Percentiles rank a stretch among this genome's conserved stretches.
phyloP scores from a whole-genome alignment of 2,329 filamentous ascomycete species.

The Sordariomycetes sp. region DNA sequence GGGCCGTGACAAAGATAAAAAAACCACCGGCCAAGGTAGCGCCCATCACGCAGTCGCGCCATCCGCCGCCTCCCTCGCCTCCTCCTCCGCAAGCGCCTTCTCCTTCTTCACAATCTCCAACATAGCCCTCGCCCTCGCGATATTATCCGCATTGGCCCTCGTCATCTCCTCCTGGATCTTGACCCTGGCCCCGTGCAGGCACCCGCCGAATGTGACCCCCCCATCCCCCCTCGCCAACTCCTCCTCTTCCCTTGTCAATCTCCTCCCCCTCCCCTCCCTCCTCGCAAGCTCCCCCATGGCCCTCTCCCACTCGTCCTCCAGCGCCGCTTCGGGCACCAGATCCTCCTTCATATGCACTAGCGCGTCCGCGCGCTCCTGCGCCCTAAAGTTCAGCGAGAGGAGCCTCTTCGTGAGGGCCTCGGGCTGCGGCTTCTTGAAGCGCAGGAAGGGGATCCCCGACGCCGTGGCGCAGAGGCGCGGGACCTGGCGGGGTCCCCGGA shows the following conservation, averaged over 20 bases:
- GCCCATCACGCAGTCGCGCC: not conserved
- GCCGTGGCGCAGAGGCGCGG: conserved; percentile 42
- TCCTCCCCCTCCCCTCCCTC: conserved; percentile 5
- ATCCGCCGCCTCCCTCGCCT: conserved; percentile 8
- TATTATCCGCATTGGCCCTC: conserved; percentile 20
- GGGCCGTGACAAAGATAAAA: not conserved
- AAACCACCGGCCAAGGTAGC: not conserved
- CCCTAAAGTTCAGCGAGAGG: conserved; percentile 30
- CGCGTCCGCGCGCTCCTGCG: conserved; percentile 24
- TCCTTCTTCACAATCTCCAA: conserved; percentile 25
- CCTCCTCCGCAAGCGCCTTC: conserved; percentile 16
- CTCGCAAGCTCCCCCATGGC: conserved; percentile 16
- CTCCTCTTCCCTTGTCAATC: conserved; percentile 2
- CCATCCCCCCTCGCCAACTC: not conserved
- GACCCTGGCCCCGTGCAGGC: conserved; percentile 22
- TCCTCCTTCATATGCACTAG: conserved; percentile 25
- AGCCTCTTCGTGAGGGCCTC: conserved; percentile 43
- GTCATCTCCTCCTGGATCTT: conserved; percentile 28
- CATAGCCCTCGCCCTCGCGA: conserved; percentile 26
- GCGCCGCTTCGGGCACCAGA: conserved; percentile 11
- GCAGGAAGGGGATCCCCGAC: conserved; percentile 48
- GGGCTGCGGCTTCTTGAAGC: conserved; percentile 53
- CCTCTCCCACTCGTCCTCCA: conserved; percentile 37
- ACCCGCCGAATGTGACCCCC: not conserved
- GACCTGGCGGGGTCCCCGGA: conserved; percentile 37